Conservation (phyloP, 352 stramenopile genomes). For the Hyaloperonospora arabidopsidis region DNA sequence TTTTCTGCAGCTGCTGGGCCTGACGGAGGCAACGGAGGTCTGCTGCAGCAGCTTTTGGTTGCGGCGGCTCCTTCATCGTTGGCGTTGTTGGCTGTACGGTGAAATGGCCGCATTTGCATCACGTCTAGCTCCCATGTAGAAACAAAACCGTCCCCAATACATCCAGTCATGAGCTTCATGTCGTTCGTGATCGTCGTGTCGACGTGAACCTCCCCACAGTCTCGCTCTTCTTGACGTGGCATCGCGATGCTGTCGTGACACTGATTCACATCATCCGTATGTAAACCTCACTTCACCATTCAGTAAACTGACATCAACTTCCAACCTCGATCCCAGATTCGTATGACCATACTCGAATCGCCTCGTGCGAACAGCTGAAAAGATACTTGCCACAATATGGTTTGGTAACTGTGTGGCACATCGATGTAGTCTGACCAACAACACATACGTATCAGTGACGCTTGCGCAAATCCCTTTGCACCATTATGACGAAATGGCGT, state of each 20-base stretch:
- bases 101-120: conserved; percentile 65
- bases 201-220: conserved; percentile 42
- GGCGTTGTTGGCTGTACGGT: conserved; percentile 18
- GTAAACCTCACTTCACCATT: background rate
- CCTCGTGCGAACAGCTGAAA: conserved; percentile 66
- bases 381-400: conserved; percentile 76
- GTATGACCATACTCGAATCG: conserved; percentile 78
- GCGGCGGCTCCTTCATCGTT: conserved; percentile 11
- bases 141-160: conserved; percentile 74
- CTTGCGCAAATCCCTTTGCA: background rate
- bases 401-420: conserved; percentile 70
- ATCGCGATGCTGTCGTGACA: conserved; percentile 71
- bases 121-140: conserved; percentile 74
- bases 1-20: conserved; percentile 1
- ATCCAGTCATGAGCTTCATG: conserved; percentile 77
- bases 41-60: conserved; percentile 6
- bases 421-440: conserved; percentile 55
- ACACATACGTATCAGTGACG: background rate
- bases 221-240: conserved; percentile 47
- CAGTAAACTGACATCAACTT: conserved; percentile 1
- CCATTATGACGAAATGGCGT: background rate
- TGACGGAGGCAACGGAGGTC: conserved; percentile 9
- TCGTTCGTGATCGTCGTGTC: conserved; percentile 76
- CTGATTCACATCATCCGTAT: conserved; percentile 21
- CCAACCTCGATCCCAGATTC: conserved; percentile 68